Base-by-base conservation (phyloP, 1,284 basidiomycete species). In the Laetiporus sulphureus region DNA sequence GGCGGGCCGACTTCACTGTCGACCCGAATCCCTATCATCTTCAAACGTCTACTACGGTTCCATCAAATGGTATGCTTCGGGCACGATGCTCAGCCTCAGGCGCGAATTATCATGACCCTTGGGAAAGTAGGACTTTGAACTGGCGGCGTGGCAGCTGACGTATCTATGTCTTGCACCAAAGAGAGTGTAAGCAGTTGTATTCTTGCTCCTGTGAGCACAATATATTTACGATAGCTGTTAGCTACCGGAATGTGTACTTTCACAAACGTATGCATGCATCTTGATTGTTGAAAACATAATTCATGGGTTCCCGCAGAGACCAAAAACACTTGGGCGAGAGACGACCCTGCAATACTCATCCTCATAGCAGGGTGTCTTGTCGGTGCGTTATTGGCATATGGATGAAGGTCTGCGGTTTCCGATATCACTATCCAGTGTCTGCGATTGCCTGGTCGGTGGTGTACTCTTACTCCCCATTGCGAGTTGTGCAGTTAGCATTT, bases 251-350 rank as follows among this genome's bases (percentile, higher is more conserved):
- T 63, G 90, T 93, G 5, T 92, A 92, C 57, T 92, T 91, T 57
- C 90, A 92, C 66, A 91, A 91, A 67, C 88, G 86, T 89, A 55
- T 42, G 77, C 60, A 20, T 33, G n/a, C 38, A 40, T 53, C 41
- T 23, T 23, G 18, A 38, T 19, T 25, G 12, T 20, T n/a, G n/a
- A n/a, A n/a, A n/a, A 11, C 20, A 12, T 24, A 13, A 30, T 29
- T 40, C 33, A 31, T 41, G 23, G 25, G 5, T 5, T 16, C 1
- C 11, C 24, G 21, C 57, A 89, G 91, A 96, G 69, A 97, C 93
- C n/a, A 96, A 96, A 73, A 96, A 97, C 61, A 90, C 88, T 4
- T 96, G 93, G 92, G 91, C 92, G 19, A 72, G 93, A 61, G 93
- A 97, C 62, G 92, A 96, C 60, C 93, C 93, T 15, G 92, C 93